Percentiles rank a stretch among this genome's conserved stretches.
These are phyloP conservation scores for Citrullus colocynthis DNA, from an alignment of 306 rosid species.

Conservation along the genomic window DNA sequence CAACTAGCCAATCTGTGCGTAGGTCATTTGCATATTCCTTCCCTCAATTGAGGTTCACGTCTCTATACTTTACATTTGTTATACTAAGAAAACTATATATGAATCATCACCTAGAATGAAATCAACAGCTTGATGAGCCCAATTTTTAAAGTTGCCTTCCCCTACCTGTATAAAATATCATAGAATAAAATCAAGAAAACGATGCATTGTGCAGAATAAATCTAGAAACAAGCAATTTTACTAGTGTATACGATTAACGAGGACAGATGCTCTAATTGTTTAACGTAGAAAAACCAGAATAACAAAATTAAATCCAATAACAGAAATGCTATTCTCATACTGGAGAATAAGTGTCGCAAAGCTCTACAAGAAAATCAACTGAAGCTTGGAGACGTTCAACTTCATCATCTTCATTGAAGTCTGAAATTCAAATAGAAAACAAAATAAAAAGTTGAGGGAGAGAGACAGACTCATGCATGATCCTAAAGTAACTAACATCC, in stretches of 20 bases:
- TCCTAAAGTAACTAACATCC: neutral
- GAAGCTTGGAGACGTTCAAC: conserved; percentile 66
- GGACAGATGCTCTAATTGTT: neutral
- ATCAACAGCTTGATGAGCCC: conserved; percentile 85
- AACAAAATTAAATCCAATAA: neutral
- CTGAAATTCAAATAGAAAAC: conserved; percentile 19
- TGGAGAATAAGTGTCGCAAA: conserved; percentile 50
- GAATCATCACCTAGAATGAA: conserved; percentile 56
- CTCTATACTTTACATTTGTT: no score
- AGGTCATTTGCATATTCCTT: no score
- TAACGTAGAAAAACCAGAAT: neutral
- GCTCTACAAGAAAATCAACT: conserved; percentile 77
- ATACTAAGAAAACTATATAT: no score
- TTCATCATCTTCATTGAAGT: conserved; percentile 45
- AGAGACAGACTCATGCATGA: neutral
- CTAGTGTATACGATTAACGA: neutral
- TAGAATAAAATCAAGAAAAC: neutral
- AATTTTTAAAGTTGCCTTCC: conserved; percentile 49
- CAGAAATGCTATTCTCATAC: conserved; percentile 22
- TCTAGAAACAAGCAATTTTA: neutral
- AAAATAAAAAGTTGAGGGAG: neutral
- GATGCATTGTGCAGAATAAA: neutral
- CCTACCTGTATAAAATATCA: conserved; percentile 30
- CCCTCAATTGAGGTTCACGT: no score
- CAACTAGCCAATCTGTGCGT: conserved; percentile 24